Evolutionary conservation across 73 alveolate genomes (phyloP).

Genomic region (Halteria grandinella): DNA sequence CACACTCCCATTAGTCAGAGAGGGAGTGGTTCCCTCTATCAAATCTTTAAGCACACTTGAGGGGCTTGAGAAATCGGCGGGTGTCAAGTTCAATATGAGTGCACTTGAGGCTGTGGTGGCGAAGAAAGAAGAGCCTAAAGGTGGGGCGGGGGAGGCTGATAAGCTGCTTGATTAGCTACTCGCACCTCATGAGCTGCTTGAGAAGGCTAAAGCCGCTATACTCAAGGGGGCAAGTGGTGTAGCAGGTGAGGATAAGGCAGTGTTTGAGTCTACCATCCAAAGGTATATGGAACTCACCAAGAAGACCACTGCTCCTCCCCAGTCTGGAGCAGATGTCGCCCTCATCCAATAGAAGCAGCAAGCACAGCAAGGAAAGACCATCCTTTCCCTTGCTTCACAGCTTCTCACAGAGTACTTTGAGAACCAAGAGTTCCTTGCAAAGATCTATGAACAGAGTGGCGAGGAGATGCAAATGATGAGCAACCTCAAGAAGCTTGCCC

Average conservation of each 20-base stretch:
- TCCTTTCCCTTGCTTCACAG: not conserved
- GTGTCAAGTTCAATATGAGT: not conserved
- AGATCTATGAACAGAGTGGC: conserved; percentile 29
- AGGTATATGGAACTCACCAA: no score
- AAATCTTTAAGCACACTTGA: conserved; percentile 12
- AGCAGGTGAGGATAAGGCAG: no score
- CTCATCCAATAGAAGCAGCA: not conserved
- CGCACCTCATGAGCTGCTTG: no score
- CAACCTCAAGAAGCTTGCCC: conserved; percentile 10
- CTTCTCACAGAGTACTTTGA: conserved; percentile 13
- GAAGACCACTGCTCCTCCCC: conserved; percentile 2
- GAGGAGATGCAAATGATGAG: conserved; percentile 27
- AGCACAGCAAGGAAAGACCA: conserved; percentile 2
- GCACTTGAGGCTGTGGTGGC: no score
- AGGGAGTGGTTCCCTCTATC: conserved; percentile 48
- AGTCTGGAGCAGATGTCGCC: not conserved
- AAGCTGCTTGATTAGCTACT: conserved; percentile 46
- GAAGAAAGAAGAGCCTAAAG: not conserved
- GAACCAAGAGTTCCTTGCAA: conserved; percentile 9
- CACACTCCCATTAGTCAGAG: conserved; percentile 49
- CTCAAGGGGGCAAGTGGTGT: not conserved
- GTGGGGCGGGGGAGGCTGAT: no score
- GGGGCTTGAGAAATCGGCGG: not conserved
- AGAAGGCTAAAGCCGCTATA: not conserved
- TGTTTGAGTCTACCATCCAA: no score